Conservation (phyloP, 495 filamentous ascomycete genomes). For the Neurospora sp. region DNA sequence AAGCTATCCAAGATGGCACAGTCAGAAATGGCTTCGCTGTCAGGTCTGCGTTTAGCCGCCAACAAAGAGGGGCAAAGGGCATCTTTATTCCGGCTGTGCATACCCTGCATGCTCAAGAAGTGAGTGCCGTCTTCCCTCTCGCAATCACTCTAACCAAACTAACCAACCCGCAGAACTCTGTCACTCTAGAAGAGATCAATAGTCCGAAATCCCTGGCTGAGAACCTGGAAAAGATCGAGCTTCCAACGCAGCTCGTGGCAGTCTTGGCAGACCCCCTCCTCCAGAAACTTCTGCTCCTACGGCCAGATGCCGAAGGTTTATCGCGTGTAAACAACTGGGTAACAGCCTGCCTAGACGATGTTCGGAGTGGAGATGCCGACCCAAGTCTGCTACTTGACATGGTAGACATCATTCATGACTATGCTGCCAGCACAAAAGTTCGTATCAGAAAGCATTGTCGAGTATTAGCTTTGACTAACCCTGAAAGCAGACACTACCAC, state of each 20-base stretch:
- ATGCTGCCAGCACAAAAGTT: constrained; percentile 57
- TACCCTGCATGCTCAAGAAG: constrained; percentile 62
- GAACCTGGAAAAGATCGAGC: constrained; percentile 67
- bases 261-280: constrained; percentile 64
- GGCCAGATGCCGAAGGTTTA: constrained; percentile 45
- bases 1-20: constrained; percentile 29
- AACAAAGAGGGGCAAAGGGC: constrained; percentile 28
- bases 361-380: constrained; percentile 42
- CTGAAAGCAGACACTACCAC: constrained; percentile 46
- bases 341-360: constrained; percentile 46
- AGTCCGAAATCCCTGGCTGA: constrained; percentile 60
- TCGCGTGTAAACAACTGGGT: constrained; percentile 60
- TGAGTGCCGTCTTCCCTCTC: constrained; percentile 19
- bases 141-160: constrained; percentile 1
- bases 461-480: neutral
- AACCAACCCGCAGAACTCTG: constrained; percentile 34
- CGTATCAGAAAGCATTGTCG: neutral
- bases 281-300: constrained; percentile 63
- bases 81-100: constrained; percentile 57
- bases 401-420: constrained; percentile 47
- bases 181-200: constrained; percentile 73
- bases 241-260: constrained; percentile 73
- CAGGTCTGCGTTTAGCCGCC: constrained; percentile 35
- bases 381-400: constrained; percentile 42
- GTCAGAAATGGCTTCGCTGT: constrained; percentile 41